Conservation (phyloP, 2,329 filamentous ascomycete genomes). For the Aspergillus quadricinctus region DNA sequence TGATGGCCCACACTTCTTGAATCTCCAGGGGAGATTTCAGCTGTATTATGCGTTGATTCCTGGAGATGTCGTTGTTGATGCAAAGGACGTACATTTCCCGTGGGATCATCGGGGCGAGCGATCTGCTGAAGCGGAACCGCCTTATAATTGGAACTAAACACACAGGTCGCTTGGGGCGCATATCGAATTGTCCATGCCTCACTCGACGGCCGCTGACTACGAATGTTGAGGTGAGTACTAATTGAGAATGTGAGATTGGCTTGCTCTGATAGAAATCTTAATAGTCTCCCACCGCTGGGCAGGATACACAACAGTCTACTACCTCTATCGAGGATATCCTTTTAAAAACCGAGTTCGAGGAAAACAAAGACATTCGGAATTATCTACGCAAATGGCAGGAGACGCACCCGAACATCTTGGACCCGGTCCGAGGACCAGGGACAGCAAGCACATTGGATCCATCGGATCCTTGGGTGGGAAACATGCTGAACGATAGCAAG, state of each 20-base stretch:
- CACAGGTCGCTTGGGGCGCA: not conserved
- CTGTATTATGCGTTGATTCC: not conserved
- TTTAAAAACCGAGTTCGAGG: slow-evolving; percentile 31
- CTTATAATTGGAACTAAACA: not conserved
- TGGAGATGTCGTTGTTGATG: not conserved
- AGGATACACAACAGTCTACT: slow-evolving; percentile 4
- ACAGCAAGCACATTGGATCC: slow-evolving; percentile 10
- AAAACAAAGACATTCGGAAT: slow-evolving; percentile 36
- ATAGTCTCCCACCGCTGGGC: not conserved
- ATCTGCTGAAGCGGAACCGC: not conserved
- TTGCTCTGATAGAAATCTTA: not conserved
- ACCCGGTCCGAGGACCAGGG: slow-evolving; percentile 25
- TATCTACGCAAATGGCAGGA: slow-evolving; percentile 41
- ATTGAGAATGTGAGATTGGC: not conserved
- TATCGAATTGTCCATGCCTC: not conserved
- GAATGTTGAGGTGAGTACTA: not conserved
- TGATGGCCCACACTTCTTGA: not conserved
- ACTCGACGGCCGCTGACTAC: not conserved
- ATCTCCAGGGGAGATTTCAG: not conserved
- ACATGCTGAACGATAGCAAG: slow-evolving; percentile 32
- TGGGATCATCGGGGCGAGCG: not conserved
- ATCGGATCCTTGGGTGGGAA: slow-evolving; percentile 22
- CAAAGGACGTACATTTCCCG: not conserved
- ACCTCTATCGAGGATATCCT: slow-evolving; percentile 25
- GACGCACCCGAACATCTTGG: slow-evolving; percentile 23